Percentiles rank a stretch among this genome's conserved stretches.
Evolutionary conservation across 169 alveolate genomes (phyloP).

Genomic region (Theileria orientalis): DNA sequence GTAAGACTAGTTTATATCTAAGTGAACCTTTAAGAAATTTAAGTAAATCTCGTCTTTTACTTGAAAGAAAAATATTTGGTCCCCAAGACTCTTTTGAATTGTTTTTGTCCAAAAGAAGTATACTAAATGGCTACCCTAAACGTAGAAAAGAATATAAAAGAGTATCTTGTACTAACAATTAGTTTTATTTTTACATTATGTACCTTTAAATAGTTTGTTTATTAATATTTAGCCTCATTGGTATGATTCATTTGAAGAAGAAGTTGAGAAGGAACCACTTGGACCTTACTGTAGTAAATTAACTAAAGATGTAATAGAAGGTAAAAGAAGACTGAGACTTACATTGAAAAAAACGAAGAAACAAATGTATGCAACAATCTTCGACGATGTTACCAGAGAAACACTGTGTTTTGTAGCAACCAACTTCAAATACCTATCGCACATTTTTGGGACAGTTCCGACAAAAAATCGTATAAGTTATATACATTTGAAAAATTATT

Average conservation of each 20-base stretch:
- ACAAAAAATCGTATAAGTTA: constrained; percentile 63
- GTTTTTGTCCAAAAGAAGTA: constrained; percentile 18
- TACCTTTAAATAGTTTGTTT: neutral
- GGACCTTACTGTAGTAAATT: constrained; percentile 42
- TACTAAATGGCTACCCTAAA: constrained; percentile 35
- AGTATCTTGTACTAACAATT: constrained; percentile 10
- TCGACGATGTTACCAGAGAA: constrained; percentile 66
- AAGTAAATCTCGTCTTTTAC: no score
- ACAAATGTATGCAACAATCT: constrained; percentile 72
- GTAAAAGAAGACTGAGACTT: constrained; percentile 68
- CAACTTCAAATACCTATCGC: constrained; percentile 47
- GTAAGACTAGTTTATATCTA: no score
- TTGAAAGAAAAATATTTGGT: no score
- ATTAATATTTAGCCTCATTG: constrained; percentile 38
- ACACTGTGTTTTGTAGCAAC: constrained; percentile 67
- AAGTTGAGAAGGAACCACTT: constrained; percentile 44
- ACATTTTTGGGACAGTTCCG: constrained; percentile 67
- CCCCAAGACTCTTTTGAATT: no score
- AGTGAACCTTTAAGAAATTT: no score
- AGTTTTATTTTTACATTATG: neutral
- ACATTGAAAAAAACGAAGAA: constrained; percentile 64
- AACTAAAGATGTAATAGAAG: constrained; percentile 65
- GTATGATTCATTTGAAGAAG: constrained; percentile 56
- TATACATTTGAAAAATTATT: neutral
- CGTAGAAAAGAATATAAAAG: constrained; percentile 38